Percentiles rank a stretch among this genome's conserved stretches.
Conservation (phyloP, 805 yeast species). For the Komagataella mondaviorum region DNA sequence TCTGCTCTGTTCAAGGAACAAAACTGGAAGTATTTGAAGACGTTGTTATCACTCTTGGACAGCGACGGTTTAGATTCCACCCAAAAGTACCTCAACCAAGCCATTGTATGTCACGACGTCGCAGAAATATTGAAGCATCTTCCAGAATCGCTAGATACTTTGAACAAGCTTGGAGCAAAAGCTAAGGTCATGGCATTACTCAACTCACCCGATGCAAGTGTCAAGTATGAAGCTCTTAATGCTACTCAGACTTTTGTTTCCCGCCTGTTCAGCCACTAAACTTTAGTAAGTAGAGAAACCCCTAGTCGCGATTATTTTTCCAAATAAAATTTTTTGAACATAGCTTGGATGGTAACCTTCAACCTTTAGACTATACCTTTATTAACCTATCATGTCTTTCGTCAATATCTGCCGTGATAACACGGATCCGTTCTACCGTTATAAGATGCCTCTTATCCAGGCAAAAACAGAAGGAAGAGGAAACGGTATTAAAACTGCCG, state of each 20-base stretch:
- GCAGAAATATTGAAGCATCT: constrained; percentile 44
- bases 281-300: neutral
- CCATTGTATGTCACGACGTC: constrained; percentile 59
- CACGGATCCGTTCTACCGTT: constrained; percentile 97
- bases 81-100: constrained; percentile 23
- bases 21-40: constrained; percentile 59
- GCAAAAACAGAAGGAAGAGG: constrained; percentile 98
- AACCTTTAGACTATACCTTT: neutral
- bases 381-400: constrained; percentile 45
- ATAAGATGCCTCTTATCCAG: constrained; percentile 97
- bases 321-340: neutral
- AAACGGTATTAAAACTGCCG: constrained; percentile 96
- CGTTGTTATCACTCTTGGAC: constrained; percentile 40
- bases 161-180: constrained; percentile 51
- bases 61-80: constrained; percentile 12
- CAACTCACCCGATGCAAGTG: constrained; percentile 70
- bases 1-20: constrained; percentile 61
- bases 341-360: neutral
- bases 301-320: neutral
- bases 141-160: constrained; percentile 45
- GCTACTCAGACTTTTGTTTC: constrained; percentile 93
- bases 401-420: constrained; percentile 92
- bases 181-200: constrained; percentile 74
- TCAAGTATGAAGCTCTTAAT: constrained; percentile 88
- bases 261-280: constrained; percentile 37